These are phyloP conservation scores for Coemansia sp. DNA, from an alignment of 192 early-diverging fungal genomes.

Conservation along the genomic window DNA sequence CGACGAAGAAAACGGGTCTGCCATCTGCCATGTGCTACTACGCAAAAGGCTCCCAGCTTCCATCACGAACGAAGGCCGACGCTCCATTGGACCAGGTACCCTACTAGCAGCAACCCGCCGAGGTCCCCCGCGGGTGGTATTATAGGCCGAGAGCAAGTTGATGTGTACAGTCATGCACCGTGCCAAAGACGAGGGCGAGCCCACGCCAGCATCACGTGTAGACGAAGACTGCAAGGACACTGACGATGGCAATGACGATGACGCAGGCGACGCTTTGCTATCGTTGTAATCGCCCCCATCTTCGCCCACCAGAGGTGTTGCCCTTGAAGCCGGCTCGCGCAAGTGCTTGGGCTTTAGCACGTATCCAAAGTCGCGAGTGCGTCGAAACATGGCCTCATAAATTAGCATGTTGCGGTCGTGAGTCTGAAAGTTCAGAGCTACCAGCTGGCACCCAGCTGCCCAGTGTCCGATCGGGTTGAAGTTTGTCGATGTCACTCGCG, in stretches of 20 bases:
- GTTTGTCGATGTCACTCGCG: slow-evolving; percentile 79
- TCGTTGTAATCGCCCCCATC: background rate
- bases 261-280: background rate
- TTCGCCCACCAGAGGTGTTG: background rate
- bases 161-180: slow-evolving; percentile 45
- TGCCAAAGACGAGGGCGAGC: slow-evolving; percentile 13
- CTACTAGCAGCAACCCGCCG: background rate
- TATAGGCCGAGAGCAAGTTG: slow-evolving; percentile 37
- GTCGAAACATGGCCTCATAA: slow-evolving; percentile 78
- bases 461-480: slow-evolving; percentile 83
- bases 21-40: background rate
- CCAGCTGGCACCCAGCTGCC: slow-evolving; percentile 79
- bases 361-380: slow-evolving; percentile 74
- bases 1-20: background rate
- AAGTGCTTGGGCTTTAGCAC: slow-evolving; percentile 68
- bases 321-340: slow-evolving; percentile 11
- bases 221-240: slow-evolving; percentile 8
- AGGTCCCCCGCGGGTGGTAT: slow-evolving; percentile 6
- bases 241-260: slow-evolving; percentile 1
- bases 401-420: slow-evolving; percentile 78
- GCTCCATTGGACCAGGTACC: background rate
- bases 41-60: background rate
- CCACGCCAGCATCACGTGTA: background rate
- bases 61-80: background rate
- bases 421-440: slow-evolving; percentile 88